A percentile compares a stretch with the other conserved stretches of the same genome.
phyloP scores from a whole-genome alignment of 2,329 filamentous ascomycete genomes.

The Pseudogymnoascus sp. region DNA sequence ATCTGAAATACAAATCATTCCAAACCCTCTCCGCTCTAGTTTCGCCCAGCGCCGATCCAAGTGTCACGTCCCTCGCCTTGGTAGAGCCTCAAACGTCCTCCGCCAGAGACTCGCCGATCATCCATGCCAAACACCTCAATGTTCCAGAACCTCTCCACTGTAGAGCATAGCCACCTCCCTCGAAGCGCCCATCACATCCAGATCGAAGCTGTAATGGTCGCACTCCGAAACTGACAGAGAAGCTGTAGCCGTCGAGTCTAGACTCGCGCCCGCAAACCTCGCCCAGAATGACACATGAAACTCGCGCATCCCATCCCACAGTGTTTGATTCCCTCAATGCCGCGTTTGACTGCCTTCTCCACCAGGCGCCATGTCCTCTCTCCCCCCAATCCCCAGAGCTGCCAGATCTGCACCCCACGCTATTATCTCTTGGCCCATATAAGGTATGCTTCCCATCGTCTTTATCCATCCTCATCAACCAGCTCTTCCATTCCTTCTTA shows the following conservation, averaged over 20 bases:
- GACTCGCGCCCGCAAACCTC: neutral
- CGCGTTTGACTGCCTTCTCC: neutral
- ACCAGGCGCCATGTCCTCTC: neutral
- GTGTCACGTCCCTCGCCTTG: conserved; percentile 7
- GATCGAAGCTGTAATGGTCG: neutral
- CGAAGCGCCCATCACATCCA: neutral
- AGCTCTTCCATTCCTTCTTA: neutral
- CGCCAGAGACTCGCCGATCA: neutral
- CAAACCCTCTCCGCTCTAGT: neutral
- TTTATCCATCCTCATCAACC: neutral
- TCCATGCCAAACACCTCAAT: neutral
- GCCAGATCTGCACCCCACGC: neutral
- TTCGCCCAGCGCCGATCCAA: conserved; percentile 1
- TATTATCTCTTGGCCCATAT: conserved; percentile 1
- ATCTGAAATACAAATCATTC: neutral
- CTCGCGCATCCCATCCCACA: neutral
- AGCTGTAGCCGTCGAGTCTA: neutral
- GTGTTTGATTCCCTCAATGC: neutral
- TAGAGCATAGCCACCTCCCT: neutral
- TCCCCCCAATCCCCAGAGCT: neutral
- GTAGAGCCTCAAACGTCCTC: conserved; percentile 5
- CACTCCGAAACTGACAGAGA: neutral
- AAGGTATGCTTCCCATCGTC: neutral
- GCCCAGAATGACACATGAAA: neutral
- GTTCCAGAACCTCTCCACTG: neutral